Conservation (phyloP, 2,329 filamentous ascomycete genomes). For the Ceratocystiopsis sp. region DNA sequence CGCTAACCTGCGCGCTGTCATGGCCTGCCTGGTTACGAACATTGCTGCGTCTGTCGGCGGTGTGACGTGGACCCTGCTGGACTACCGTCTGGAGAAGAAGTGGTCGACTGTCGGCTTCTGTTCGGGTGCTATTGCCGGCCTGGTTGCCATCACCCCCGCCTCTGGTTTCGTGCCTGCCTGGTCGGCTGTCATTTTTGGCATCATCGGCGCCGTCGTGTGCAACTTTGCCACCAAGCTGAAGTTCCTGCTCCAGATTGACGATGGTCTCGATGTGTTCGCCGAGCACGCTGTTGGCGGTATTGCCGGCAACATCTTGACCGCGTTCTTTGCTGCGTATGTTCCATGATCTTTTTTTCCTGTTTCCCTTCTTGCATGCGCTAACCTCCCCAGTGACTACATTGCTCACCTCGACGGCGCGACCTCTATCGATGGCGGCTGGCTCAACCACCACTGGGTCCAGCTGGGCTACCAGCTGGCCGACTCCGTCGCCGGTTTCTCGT, state of each 20-base stretch:
- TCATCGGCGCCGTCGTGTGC: conserved; percentile 58
- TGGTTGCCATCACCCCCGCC: conserved; percentile 77
- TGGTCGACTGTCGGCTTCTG: conserved; percentile 92
- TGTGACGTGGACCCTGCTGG: conserved; percentile 76
- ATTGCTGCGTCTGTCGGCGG: conserved; percentile 70
- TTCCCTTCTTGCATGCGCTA: background rate
- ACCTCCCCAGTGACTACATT: conserved; percentile 43
- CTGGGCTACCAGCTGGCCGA: conserved; percentile 73
- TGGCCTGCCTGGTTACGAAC: conserved; percentile 78
- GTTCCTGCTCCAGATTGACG: conserved; percentile 64
- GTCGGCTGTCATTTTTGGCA: conserved; percentile 65
- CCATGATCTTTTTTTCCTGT: background rate
- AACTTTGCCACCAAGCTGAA: conserved; percentile 89
- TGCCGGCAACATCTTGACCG: conserved; percentile 64
- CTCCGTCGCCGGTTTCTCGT: conserved; percentile 55
- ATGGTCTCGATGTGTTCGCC: conserved; percentile 78
- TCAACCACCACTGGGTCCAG: conserved; percentile 72
- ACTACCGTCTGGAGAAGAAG: conserved; percentile 77
- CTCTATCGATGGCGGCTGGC: conserved; percentile 58
- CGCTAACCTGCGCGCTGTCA: conserved; percentile 69
- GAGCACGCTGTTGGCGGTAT: conserved; percentile 65
- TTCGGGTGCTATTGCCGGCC: conserved; percentile 71
- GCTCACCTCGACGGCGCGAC: conserved; percentile 59
- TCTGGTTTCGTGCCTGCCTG: conserved; percentile 73
- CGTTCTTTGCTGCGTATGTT: conserved; percentile 52